Evolutionary conservation across 805 yeast genomes (phyloP), one percentile per base, ranked within the genome.

Genomic region (Huiozyma naganishii): DNA sequence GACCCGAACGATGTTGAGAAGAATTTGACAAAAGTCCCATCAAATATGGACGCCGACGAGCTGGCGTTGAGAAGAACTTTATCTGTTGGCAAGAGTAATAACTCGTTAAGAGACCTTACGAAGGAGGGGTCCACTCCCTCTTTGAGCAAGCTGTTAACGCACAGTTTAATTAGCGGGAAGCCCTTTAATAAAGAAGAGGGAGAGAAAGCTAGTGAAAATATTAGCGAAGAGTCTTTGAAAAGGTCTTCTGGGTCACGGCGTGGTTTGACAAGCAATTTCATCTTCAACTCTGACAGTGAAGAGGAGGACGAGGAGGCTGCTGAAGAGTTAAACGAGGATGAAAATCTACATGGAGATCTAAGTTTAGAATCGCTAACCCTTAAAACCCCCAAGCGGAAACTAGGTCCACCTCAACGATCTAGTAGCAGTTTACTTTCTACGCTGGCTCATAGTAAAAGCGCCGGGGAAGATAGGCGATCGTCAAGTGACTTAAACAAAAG

Each of bases 161-260:
- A 52, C 41, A 62, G 62, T 45, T 61, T 60, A 41, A 57, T 61
- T 13, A 57, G 62, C 1, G 65, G 65, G 1, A 49, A 54, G 44
- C 54, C 58, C 7, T 38, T 52, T 33, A 47, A 44, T 7, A 39
- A 42, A 10, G 29, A 35, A 8, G 34, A 32, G n/a, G 45, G 8
- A 45, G 41, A 6, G 40, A 41, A 6, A 38, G 23, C 11, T 29
- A 30, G n/a, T 8, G 11, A 30, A 3, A 11, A 30, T 30, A 30
- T 30, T 9, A 30, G 33, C n/a, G 33, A 30, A 9, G n/a, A 8
- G n/a, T 8, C 9, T 30, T 27, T 27, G 23, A 41, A 34, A 9
- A 7, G 34, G 8, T 29, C 23, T 12, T 6, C 29, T 6, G 28
- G 39, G 10, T 17, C 27, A 7, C 35, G 36, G 32, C 48, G 58